A percentile compares a stretch with the other conserved stretches of the same genome.
Conservation (phyloP, 2,329 filamentous ascomycete genomes). For the Fusarium graminum region DNA sequence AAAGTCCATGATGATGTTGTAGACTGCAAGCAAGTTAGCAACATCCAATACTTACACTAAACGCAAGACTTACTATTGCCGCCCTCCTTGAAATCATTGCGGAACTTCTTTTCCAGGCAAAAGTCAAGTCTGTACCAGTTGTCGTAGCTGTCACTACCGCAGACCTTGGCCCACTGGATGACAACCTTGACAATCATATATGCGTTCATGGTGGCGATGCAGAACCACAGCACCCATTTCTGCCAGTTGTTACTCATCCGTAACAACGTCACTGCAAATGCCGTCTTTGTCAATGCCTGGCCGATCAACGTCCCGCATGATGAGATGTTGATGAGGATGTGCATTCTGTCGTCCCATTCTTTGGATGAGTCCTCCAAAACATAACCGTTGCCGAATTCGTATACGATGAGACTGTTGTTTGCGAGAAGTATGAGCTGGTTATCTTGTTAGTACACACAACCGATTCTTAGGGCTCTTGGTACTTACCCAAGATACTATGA, state of each 20-base stretch:
- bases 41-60: fast-evolving
- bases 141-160: constrained; percentile 58
- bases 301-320: constrained; percentile 55
- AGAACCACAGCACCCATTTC: constrained; percentile 61
- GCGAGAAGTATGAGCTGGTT: constrained; percentile 57
- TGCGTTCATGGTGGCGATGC: constrained; percentile 62
- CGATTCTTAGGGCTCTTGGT: not conserved
- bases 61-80: constrained; percentile 59
- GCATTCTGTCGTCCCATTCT: constrained; percentile 65
- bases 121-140: constrained; percentile 63
- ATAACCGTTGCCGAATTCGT: constrained; percentile 64
- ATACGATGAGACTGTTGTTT: constrained; percentile 61
- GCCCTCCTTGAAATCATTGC: constrained; percentile 62
- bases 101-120: constrained; percentile 56
- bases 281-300: constrained; percentile 55
- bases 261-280: constrained; percentile 55
- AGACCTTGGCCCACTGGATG: constrained; percentile 64
- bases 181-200: constrained; percentile 63
- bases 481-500: constrained; percentile 56
- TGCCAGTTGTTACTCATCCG: constrained; percentile 61
- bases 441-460: constrained; percentile 4
- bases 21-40: constrained; percentile 53
- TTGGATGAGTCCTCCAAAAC: constrained; percentile 54
- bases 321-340: constrained; percentile 63
- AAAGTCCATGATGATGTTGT: constrained; percentile 68